Percentiles rank a stretch among this genome's conserved stretches.
These are phyloP conservation scores for Neurospora intermedia DNA, from an alignment of 495 filamentous ascomycete genomes.

Conservation along the genomic window DNA sequence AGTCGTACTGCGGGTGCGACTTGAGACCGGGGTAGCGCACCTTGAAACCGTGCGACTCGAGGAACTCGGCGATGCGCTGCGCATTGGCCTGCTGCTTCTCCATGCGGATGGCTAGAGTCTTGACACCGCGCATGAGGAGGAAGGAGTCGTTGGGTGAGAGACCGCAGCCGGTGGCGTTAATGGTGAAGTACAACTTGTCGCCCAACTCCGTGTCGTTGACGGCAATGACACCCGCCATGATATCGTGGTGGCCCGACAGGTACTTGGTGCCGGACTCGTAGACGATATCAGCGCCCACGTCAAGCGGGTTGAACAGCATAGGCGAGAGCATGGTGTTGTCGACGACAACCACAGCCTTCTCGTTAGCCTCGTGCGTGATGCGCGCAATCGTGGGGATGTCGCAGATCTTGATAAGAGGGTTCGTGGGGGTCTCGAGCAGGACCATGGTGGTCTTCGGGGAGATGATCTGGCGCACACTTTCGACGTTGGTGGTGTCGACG, in stretches of 20 bases:
- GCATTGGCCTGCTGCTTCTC: constrained; percentile 94
- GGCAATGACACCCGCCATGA: constrained; percentile 95
- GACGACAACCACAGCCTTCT: constrained; percentile 74
- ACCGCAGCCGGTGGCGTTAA: constrained; percentile 91
- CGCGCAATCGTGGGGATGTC: constrained; percentile 73
- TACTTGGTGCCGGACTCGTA: constrained; percentile 98
- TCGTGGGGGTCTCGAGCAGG: constrained; percentile 90
- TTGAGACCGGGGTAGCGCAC: constrained; percentile 90
- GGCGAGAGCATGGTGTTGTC: constrained; percentile 99
- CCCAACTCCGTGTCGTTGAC: constrained; percentile 71
- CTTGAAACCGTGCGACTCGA: constrained; percentile 83
- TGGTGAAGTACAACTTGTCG: constrained; percentile 88
- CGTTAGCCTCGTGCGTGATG: constrained; percentile 64
- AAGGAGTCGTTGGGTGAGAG: constrained; percentile 92
- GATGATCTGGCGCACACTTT: constrained; percentile 56
- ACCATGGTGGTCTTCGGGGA: constrained; percentile 85
- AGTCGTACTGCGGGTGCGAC: constrained; percentile 90
- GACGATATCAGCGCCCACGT: constrained; percentile 88
- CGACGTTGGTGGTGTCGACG: constrained; percentile 77
- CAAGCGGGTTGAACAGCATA: constrained; percentile 80
- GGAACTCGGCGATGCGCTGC: constrained; percentile 79
- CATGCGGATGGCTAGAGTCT: constrained; percentile 95
- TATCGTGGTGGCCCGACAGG: constrained; percentile 92
- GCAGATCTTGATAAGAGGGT: constrained; percentile 95
- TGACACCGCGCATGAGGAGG: constrained; percentile 86